Percentiles rank a stretch among this genome's conserved stretches.
These are phyloP conservation scores for Hsuehochloa calcarea DNA, from an alignment of 176 grass and related monocot genomes.

Conservation along the genomic window DNA sequence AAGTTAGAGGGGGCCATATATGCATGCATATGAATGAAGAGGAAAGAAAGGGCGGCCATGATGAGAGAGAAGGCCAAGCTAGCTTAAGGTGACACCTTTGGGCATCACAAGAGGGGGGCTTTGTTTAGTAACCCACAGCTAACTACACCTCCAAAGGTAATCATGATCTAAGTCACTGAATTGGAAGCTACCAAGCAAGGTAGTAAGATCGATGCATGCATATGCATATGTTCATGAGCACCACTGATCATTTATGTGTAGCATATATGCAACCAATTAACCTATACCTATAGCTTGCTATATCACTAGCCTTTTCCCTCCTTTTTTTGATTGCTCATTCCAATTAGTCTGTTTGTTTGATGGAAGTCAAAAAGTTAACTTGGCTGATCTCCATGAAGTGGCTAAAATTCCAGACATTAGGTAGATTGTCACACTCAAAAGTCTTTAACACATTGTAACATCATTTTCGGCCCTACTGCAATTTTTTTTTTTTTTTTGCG, in stretches of 20 bases:
- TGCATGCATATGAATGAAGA: conserved; percentile 14
- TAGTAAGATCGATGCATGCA: neutral
- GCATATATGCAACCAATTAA: neutral
- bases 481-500: neutral
- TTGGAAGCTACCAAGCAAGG: conserved; percentile 27
- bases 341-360: neutral
- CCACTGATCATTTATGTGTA: neutral
- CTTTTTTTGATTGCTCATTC: neutral
- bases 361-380: neutral
- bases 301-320: neutral
- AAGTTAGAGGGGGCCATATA: conserved; percentile 1
- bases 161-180: conserved; percentile 16
- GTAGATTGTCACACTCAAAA: conserved; percentile 12
- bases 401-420: neutral
- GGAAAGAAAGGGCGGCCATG: conserved; percentile 29
- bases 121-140: conserved; percentile 4
- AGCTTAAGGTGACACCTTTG: neutral
- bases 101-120: neutral
- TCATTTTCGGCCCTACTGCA: neutral
- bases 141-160: conserved; percentile 27
- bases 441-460: neutral
- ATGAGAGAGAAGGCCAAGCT: neutral
- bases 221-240: neutral
- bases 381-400: neutral
- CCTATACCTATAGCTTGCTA: neutral